Percentiles rank a stretch among this genome's conserved stretches.
phyloP scores from a whole-genome alignment of 2,329 filamentous ascomycete genomes.

The Trichophyton simii region DNA sequence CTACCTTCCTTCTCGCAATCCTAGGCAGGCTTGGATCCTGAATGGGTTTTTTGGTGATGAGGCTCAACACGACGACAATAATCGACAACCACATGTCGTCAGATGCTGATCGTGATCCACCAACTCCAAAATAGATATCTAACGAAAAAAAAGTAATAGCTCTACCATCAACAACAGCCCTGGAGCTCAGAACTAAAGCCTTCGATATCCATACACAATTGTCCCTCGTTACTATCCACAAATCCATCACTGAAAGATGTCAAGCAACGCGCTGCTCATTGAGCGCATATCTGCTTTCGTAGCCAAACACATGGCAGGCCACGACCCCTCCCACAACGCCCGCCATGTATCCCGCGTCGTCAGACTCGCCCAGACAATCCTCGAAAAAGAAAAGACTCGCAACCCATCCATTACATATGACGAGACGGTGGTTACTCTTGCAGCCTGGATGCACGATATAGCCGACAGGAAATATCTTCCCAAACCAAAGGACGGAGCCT shows the following conservation, averaged over 20 bases:
- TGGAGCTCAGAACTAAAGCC: too few relatives aligned
- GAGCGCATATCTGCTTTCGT: constrained; percentile 50
- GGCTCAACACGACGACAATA: too few relatives aligned
- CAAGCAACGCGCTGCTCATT: constrained; percentile 38
- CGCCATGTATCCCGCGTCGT: constrained; percentile 67
- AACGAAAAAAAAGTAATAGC: too few relatives aligned
- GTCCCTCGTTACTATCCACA: not conserved
- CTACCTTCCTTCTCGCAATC: not conserved
- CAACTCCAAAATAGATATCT: too few relatives aligned
- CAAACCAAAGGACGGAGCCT: not conserved
- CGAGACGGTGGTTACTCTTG: constrained; percentile 49
- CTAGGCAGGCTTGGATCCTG: too few relatives aligned
- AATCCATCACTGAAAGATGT: not conserved
- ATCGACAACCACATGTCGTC: too few relatives aligned
- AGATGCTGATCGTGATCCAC: too few relatives aligned
- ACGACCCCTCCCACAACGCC: constrained; percentile 47
- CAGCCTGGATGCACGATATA: constrained; percentile 74
- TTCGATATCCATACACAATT: not conserved
- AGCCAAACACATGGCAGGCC: constrained; percentile 55
- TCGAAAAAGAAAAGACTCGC: constrained; percentile 35
- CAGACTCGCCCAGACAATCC: constrained; percentile 55
- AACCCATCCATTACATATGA: constrained; percentile 31
- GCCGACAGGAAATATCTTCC: constrained; percentile 69
- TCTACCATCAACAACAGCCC: too few relatives aligned
- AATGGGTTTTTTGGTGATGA: too few relatives aligned